Evolutionary conservation across 768 basidiomycete species (phyloP), one percentile per base, ranked within the genome.

Genomic region (Auricularia heimuer): DNA sequence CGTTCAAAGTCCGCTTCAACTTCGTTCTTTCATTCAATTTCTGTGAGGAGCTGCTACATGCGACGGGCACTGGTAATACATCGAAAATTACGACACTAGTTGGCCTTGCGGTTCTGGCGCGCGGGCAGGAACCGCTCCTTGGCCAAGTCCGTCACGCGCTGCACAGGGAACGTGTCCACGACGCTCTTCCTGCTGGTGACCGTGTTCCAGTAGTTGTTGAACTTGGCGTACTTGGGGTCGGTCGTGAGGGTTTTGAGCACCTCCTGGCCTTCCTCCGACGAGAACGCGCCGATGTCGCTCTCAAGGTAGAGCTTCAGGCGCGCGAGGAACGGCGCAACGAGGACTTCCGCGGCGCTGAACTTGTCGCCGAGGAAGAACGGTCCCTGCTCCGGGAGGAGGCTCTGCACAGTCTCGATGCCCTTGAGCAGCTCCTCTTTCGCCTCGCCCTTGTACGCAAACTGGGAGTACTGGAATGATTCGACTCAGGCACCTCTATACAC

Each of bases 291-390:
- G 24, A 85, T 36, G 37, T 87, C 83, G 66, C 84, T 79, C 69
- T 75, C 73, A 36, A 84, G 67, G 36, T 71, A 61, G 1, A 83
- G 65, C 34, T 80, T 77, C 51, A 81, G 66, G 11, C 88, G 77
- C n/a, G 79, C 85, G 14, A 87, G 68, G 78, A 87, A 85, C 1
- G 88, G 85, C 3, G 80, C 75, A 33, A 87, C 70, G 0, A 84
- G 82, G 4, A 83, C 81, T 68, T 89, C 88, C 12, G 87, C 88
- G 62, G 83, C 81, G n/a, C 80, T 84, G 72, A 79, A 88, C 62
- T 81, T 75, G 29, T 75, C 71, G 2, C 77, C 78, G 12, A 76
- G 58, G 76, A 34, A 84, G 58, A 76, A 85, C 0, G 65, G 69
- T 42, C 81, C 82, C 51, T 78, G 75, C 4, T 71, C 68, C 0